Evolutionary conservation across 2,329 filamentous ascomycete species (phyloP).

Genomic region (Proliferodiscus dingleyae): DNA sequence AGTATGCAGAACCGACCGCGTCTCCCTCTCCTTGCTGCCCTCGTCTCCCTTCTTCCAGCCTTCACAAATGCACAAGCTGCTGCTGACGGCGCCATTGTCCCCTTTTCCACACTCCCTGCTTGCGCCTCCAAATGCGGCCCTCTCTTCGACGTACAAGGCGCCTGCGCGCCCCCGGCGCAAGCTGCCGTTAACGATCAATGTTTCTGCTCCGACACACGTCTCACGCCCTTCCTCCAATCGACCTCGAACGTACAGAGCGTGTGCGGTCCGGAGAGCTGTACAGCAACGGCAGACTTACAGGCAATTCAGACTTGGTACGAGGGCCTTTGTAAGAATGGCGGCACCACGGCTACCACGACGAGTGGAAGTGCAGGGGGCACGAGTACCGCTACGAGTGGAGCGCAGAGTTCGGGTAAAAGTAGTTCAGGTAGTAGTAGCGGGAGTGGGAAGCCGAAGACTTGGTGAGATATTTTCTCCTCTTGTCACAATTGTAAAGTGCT

Average conservation of each 20-base stretch:
- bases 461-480: slow-evolving; percentile 7
- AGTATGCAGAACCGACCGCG: too few relatives aligned
- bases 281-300: slow-evolving; percentile 40
- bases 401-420: slow-evolving; percentile 2
- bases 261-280: slow-evolving; percentile 55
- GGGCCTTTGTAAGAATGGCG: slow-evolving; percentile 54
- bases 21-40: not conserved
- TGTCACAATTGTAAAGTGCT: slow-evolving; percentile 1
- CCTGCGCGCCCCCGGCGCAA: slow-evolving; percentile 58
- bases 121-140: slow-evolving; percentile 56
- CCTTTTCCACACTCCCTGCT: slow-evolving; percentile 55
- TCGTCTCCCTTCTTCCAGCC: slow-evolving; percentile 3
- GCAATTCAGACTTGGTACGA: slow-evolving; percentile 68
- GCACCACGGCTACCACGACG: slow-evolving; percentile 23
- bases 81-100: slow-evolving; percentile 41
- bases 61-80: not conserved
- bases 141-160: slow-evolving; percentile 66
- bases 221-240: slow-evolving; percentile 50
- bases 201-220: slow-evolving; percentile 63
- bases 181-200: slow-evolving; percentile 58
- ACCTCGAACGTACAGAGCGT: slow-evolving; percentile 55
- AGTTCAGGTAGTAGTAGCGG: slow-evolving; percentile 9
- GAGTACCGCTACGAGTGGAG: slow-evolving; percentile 1
- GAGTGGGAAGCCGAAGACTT: slow-evolving; percentile 5
- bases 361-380: slow-evolving; percentile 6